Evolutionary conservation across 2,329 filamentous ascomycete species (phyloP), one percentile per base, ranked within the genome.

Genomic region (Pseudocercospora cruenta): DNA sequence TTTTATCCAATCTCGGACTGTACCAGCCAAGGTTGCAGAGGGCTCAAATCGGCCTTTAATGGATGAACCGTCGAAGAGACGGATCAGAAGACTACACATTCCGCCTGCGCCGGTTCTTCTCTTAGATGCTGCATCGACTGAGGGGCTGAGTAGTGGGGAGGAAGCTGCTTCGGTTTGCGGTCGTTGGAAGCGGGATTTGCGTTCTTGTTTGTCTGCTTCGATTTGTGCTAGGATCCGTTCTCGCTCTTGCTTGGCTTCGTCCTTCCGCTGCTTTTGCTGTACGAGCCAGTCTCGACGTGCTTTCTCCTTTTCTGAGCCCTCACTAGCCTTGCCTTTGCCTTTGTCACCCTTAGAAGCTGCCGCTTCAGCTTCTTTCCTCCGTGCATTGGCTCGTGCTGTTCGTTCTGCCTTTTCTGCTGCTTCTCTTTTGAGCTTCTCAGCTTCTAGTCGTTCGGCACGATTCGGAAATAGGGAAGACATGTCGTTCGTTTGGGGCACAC

Each of bases 61-160:
- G 1, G 89, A 93, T 10, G 89, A 90, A 9, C 94, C 94, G 75
- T 97, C 93, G 64, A 96, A 91, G 0, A 97, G 83, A 7, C 94
- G 87, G 19, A 97, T 87, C 73, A 95, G 92, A 0, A 97, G 81
- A 19, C 68, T 66, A 61, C 76, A 78, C 51, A 66, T 70, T 6
- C 72, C 70, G 26, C 68, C 69, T 1, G 69, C 65, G 49, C 69
- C 72, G 24, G 43, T 60, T n/a, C 64, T 65, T 24, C 64, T 65
- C 43, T 53, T 67, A 10, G 66, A 65, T 7, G 70, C 68, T 19
- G 67, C 71, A 21, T 69, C 66, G 14, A 67, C 65, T 14, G 68
- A 66, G 16, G 70, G 63, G 4, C 65, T 55, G 14, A 68, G 21
- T 45, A 65, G 45, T 24, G 63, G 61, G 21, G 36, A 49, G 19